Evolutionary conservation across 2,329 filamentous ascomycete genomes (phyloP), one percentile per base, ranked within the genome.

Genomic region (Sarocladium kiliense): DNA sequence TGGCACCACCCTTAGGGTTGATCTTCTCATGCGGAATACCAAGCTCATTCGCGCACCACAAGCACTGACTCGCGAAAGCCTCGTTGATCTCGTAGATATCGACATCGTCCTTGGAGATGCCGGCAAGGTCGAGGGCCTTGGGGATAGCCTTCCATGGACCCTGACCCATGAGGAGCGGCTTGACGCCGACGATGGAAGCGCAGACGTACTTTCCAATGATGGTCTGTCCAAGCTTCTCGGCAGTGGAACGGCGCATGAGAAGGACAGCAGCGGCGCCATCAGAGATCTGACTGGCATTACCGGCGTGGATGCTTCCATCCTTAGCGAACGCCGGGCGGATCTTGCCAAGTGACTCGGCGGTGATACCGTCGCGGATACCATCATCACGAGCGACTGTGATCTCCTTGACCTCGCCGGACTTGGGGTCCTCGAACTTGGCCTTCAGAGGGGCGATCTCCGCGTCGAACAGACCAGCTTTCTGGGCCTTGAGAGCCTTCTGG

Each of bases 51-150:
- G 89, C 84, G 72, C 91, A 97, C 88, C 89, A 97, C 62, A 97
- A 73, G 73, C 91, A 96, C 80, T 97, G 93, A 60, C 85, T 89
- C 30, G 94, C 94, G 71, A 99, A 99, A 1, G 94, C 94, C 82
- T 99, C 94, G 78, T 99, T 99, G 81, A 99, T 97, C 82, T 99
- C 94, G 67, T 84, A 97, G 67, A 97, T 93, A 70, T 97, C 94
- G 27, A 99, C 91, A 63, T 97, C 93, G 56, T 96, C 87, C 73
- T 87, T 90, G 68, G 78, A 79, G 64, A 99, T 85, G 58, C 92
- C 91, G 0, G 92, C 89, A 71, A 94, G 92, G 69, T 89, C 82
- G 56, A 97, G 86, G 3, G 90, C 92, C 69, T 92, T 88, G 61
- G 94, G 94, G 66, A 99, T 97, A 56, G 94, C 92, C 74, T 92